Percentiles rank a stretch among this genome's conserved stretches.
Evolutionary conservation across 495 filamentous ascomycete species (phyloP).

Genomic region (Penicillium lividum): DNA sequence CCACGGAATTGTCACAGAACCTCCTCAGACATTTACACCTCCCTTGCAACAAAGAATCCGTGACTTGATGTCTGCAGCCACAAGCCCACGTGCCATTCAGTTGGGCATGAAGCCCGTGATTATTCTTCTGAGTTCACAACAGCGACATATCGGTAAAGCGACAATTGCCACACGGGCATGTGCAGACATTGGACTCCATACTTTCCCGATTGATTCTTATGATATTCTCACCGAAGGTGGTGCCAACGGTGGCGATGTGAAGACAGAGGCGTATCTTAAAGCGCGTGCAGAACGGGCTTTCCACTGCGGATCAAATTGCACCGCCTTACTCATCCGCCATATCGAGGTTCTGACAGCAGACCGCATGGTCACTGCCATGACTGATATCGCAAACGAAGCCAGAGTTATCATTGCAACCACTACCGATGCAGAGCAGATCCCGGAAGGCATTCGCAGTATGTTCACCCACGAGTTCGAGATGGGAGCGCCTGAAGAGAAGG

Average conservation of each 20-base stretch:
- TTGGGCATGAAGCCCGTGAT: conserved; percentile 84
- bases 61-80: conserved; percentile 85
- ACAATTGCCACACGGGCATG: conserved; percentile 74
- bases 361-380: conserved; percentile 79
- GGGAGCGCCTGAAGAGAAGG: conserved; percentile 86
- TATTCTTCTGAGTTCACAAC: conserved; percentile 83
- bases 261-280: conserved; percentile 86
- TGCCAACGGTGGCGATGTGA: conserved; percentile 82
- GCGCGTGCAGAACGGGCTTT: conserved; percentile 85
- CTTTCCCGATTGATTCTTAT: conserved; percentile 86
- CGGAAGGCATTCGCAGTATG: conserved; percentile 82
- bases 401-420: conserved; percentile 90
- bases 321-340: conserved; percentile 80
- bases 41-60: conserved; percentile 73
- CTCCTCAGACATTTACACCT: conserved; percentile 56
- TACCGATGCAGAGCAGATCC: conserved; percentile 89
- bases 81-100: conserved; percentile 81
- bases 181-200: conserved; percentile 85
- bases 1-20: conserved; percentile 47
- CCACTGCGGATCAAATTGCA: conserved; percentile 79
- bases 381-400: conserved; percentile 70
- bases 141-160: conserved; percentile 88
- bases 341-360: conserved; percentile 90
- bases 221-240: conserved; percentile 90
- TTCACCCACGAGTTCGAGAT: conserved; percentile 97